These are phyloP conservation scores for Schrenkiella parvula DNA, from an alignment of 345 rosid species.

Conservation along the genomic window DNA sequence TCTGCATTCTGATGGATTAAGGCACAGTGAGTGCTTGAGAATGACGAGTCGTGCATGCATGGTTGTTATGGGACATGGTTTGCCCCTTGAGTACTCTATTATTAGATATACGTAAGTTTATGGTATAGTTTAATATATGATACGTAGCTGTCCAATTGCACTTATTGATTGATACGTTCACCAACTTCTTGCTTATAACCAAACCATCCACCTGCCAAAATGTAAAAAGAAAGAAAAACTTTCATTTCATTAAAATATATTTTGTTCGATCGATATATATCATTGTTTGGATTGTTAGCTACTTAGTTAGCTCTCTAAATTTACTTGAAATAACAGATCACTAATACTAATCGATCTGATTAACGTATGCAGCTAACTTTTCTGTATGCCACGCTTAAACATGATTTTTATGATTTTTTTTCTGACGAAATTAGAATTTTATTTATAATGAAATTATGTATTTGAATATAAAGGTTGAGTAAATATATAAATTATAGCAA, in stretches of 20 bases:
- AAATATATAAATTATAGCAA: not conserved
- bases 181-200: conserved; percentile 9
- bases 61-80: conserved; percentile 21
- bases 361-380: not conserved
- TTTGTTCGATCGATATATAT: not conserved
- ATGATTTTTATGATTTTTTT: not conserved
- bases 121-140: not conserved
- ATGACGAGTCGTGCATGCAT: conserved; percentile 31
- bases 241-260: not conserved
- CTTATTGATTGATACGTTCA: conserved; percentile 22
- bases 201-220: not conserved
- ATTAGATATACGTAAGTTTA: conserved; percentile 2
- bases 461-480: too few species aligned
- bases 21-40: conserved; percentile 20
- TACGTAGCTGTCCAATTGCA: conserved; percentile 26
- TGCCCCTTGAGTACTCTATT: conserved; percentile 2
- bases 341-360: not conserved
- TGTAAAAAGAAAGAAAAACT: not conserved
- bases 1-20: not conserved
- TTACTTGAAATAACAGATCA: not conserved
- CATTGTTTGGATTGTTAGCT: not conserved
- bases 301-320: not conserved
- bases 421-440: too few species aligned
- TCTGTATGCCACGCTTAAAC: not conserved
- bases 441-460: too few species aligned